These are phyloP conservation scores for Gracilariopsis chorda DNA, from an alignment of 23 red algal genomes.

Conservation along the genomic window DNA sequence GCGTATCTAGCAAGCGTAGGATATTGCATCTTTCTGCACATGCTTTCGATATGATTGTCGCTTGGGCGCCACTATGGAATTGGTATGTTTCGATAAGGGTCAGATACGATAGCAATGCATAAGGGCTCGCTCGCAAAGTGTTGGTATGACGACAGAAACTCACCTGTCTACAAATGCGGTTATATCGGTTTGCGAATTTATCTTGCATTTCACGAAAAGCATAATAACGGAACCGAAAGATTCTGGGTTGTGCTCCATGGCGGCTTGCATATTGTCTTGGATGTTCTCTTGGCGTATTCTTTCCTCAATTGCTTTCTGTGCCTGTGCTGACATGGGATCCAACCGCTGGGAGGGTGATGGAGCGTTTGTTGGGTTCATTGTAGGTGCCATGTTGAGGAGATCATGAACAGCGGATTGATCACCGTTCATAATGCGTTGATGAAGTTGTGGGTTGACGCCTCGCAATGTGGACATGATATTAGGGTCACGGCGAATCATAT, in stretches of 20 bases:
- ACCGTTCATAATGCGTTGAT: constrained; percentile 10
- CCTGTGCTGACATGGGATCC: constrained; percentile 48
- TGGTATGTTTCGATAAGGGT: too few relatives aligned
- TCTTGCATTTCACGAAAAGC: constrained; percentile 82
- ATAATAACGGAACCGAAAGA: constrained; percentile 79
- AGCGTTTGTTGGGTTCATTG: not conserved
- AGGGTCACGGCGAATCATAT: not conserved
- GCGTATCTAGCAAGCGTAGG: constrained; percentile 74
- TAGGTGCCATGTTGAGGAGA: not conserved
- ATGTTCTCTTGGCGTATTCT: constrained; percentile 58
- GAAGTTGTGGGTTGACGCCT: not conserved
- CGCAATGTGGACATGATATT: not conserved
- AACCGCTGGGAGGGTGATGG: not conserved
- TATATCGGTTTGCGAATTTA: constrained; percentile 62
- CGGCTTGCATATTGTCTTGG: constrained; percentile 77
- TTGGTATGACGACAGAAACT: not conserved
- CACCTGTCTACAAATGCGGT: constrained; percentile 87
- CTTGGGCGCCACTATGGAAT: constrained; percentile 86
- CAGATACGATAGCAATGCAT: too few relatives aligned
- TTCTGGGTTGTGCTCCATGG: constrained; percentile 88
- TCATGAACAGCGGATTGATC: not conserved
- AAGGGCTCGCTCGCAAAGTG: too few relatives aligned
- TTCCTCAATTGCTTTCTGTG: constrained; percentile 50
- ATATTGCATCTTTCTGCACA: constrained; percentile 86
- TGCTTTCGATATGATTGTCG: constrained; percentile 81